Evolutionary conservation across 441 rosid species (phyloP), one percentile per base, ranked within the genome.

Genomic region (Gossypium trilobum): DNA sequence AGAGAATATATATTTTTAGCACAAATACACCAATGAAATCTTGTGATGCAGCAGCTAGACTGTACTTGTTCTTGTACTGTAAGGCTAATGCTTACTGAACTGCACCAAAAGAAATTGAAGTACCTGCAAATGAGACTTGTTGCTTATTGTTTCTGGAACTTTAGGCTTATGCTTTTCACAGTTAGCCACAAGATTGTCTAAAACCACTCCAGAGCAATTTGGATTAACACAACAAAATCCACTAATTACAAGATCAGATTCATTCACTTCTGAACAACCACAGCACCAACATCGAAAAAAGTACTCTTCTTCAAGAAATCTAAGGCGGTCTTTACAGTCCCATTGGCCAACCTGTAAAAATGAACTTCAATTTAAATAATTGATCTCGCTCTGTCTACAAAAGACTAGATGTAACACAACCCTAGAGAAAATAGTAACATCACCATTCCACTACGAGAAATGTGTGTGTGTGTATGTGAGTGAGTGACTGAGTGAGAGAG

Each of bases 301-400:
- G 78, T 93, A 93, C 59, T 85, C 87, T 70, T 87, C 89, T 78
- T 85, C 82, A 77, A 93, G 87, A 84, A 91, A 85, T 71, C 81
- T 84, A 59, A 82, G 79, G 72, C 98, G 95, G 76, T 87, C 87
- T 79, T 78, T 75, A 79, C 92, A 78, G 77, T 82, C 87, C 89
- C 84, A 85, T 75, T 88, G 87, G 39, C 97, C 96, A 25, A 88
- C 94, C 97, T 92, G 89, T 74, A 70, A 74, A 81, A 77, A 11
- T 70, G 25, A 77, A 59, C 61, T 51, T 25, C 31, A 50, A 48
- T 44, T 71, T 16, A 48, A 56, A 50, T 48, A 46, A 60, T 61
- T 48, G 17, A 36, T 33, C 51, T 55, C 3, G 29, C 33, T 7
- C 27, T 20, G 31, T 55, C 39, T 1, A 31, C 33, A 70, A 54